A percentile compares a stretch with the other conserved stretches of the same genome.
These are phyloP conservation scores for Bipolaris victoriae DNA, from an alignment of 2,329 filamentous ascomycete genomes.

Conservation along the genomic window DNA sequence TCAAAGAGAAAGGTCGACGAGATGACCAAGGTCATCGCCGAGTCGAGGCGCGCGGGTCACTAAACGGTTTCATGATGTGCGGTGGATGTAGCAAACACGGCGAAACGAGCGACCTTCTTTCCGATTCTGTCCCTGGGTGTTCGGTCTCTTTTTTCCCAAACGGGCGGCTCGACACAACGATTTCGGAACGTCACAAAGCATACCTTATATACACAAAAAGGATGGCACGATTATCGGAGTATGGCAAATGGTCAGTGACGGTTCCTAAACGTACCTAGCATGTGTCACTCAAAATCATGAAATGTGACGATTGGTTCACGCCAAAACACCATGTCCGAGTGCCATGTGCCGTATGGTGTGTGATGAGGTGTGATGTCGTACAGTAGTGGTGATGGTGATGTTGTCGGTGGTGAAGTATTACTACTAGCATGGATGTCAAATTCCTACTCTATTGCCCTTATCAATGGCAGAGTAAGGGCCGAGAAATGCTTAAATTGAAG, in stretches of 20 bases:
- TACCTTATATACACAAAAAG: conserved; percentile 27
- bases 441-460: conserved; percentile 80
- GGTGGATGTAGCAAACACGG: conserved; percentile 35
- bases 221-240: conserved; percentile 44
- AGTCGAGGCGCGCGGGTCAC: conserved; percentile 79
- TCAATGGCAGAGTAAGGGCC: conserved; percentile 93
- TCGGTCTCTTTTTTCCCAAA: conserved; percentile 39
- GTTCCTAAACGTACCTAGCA: conserved; percentile 40
- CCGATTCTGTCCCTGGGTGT: conserved; percentile 44
- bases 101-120: conserved; percentile 35
- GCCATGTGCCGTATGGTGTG: conserved; percentile 1
- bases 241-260: conserved; percentile 39
- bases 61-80: conserved; percentile 55
- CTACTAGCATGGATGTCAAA: conserved; percentile 97
- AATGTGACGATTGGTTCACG: conserved; percentile 48
- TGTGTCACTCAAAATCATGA: conserved; percentile 45
- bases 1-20: conserved; percentile 99
- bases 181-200: conserved; percentile 36
- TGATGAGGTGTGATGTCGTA: conserved; percentile 1
- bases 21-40: conserved; percentile 96
- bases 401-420: not conserved
- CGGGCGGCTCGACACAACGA: conserved; percentile 39
- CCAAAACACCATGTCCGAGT: conserved; percentile 24
- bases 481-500: conserved; percentile 82
- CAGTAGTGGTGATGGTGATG: conserved; percentile 8